Percentiles rank a stretch among this genome's conserved stretches.
Conservation (phyloP, 495 filamentous ascomycete genomes). For the Aspergillus diversus region DNA sequence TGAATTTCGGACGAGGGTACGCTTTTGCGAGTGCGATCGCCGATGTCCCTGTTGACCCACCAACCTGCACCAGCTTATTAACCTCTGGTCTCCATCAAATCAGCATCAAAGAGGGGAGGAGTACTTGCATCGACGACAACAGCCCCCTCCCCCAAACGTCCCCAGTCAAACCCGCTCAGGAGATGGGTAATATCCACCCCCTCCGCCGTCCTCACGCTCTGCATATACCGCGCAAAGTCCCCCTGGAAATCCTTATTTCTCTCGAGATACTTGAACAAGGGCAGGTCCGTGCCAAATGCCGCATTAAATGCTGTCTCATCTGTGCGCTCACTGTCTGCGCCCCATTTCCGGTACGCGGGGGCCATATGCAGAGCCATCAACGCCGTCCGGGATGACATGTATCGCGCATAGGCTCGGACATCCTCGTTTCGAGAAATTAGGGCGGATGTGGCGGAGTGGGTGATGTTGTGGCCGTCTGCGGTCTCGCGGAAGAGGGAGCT, state of each 20-base stretch:
- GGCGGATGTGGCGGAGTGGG: slow-evolving; percentile 35
- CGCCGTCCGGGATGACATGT: slow-evolving; percentile 22
- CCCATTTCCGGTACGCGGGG: slow-evolving; percentile 27
- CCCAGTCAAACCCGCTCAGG: slow-evolving; percentile 32
- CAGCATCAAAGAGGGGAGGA: background rate
- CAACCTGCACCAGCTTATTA: slow-evolving; percentile 24
- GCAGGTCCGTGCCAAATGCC: slow-evolving; percentile 29
- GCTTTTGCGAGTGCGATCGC: slow-evolving; percentile 33
- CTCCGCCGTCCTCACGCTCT: slow-evolving; percentile 22
- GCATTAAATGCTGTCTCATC: slow-evolving; percentile 37
- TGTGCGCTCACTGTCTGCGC: slow-evolving; percentile 9
- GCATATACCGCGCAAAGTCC: slow-evolving; percentile 32
- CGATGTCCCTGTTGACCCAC: slow-evolving; percentile 35
- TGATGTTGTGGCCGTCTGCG: slow-evolving; percentile 17
- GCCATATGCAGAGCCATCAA: slow-evolving; percentile 24
- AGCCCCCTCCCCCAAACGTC: background rate
- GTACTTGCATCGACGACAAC: slow-evolving; percentile 31
- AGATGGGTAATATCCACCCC: slow-evolving; percentile 28
- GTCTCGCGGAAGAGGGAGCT: slow-evolving; percentile 32
- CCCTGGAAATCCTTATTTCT: background rate
- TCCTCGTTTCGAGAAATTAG: slow-evolving; percentile 23
- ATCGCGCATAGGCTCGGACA: slow-evolving; percentile 29
- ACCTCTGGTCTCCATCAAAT: background rate
- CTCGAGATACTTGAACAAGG: slow-evolving; percentile 29
- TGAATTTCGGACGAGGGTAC: slow-evolving; percentile 33